Evolutionary conservation across 108 stramenopile species (phyloP).

Genomic region (Bacterosira constricta): DNA sequence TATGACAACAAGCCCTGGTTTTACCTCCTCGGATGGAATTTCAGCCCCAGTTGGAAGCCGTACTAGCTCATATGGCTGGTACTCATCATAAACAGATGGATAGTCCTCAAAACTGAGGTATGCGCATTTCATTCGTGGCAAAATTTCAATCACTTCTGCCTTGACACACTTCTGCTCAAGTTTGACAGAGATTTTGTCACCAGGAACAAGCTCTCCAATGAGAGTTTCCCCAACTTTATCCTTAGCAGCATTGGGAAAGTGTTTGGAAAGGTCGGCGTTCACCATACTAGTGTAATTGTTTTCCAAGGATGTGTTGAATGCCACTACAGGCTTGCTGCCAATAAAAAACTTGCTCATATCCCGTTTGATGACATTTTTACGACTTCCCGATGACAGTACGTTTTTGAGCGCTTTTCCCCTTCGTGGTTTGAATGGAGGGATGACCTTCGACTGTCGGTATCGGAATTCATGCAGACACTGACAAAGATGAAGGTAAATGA

Average conservation of each 20-base stretch:
- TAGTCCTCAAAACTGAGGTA: conserved; percentile 63
- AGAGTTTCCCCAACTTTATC: conserved; percentile 36
- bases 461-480: conserved; percentile 73
- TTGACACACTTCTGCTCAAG: conserved; percentile 45
- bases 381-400: conserved; percentile 1
- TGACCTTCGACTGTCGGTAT: conserved; percentile 40
- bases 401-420: conserved; percentile 46
- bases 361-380: conserved; percentile 35
- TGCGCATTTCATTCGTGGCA: conserved; percentile 42
- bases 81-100: conserved; percentile 67
- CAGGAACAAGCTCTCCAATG: conserved; percentile 30
- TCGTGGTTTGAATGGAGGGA: conserved; percentile 51
- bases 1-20: conserved; percentile 52
- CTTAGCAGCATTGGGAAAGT: conserved; percentile 33
- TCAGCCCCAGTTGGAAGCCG: conserved; percentile 43
- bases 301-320: conserved; percentile 42
- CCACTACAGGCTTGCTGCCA: conserved; percentile 42
- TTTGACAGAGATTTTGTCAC: conserved; percentile 46
- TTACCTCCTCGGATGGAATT: conserved; percentile 43
- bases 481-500: background rate
- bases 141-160: conserved; percentile 51
- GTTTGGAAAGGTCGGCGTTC: conserved; percentile 39
- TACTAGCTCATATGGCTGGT: conserved; percentile 45
- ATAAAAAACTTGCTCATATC: conserved; percentile 41
- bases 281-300: conserved; percentile 41